These are phyloP conservation scores for Apiospora kogelbergensis DNA, from an alignment of 2,329 filamentous ascomycete genomes.

Conservation along the genomic window DNA sequence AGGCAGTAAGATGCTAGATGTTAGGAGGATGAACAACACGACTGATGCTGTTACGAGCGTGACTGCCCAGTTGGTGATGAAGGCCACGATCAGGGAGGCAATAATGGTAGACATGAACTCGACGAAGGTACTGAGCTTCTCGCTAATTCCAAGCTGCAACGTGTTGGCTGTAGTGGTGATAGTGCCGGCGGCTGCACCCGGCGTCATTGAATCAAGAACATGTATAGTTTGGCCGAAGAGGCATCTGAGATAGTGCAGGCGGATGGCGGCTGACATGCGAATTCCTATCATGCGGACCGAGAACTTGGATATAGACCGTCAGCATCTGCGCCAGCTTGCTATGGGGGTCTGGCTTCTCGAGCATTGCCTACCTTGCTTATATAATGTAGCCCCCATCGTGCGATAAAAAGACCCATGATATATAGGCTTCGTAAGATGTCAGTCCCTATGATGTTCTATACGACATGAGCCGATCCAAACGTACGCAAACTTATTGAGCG, in stretches of 20 bases:
- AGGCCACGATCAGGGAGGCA: conserved; percentile 53
- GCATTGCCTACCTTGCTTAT: conserved; percentile 49
- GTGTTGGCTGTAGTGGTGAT: conserved; percentile 65
- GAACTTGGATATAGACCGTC: conserved; percentile 38
- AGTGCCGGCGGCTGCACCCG: conserved; percentile 60
- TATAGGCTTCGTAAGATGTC: conserved; percentile 49
- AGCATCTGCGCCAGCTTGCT: neutral
- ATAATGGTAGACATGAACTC: conserved; percentile 55
- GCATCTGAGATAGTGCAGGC: conserved; percentile 63
- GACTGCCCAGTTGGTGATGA: conserved; percentile 57
- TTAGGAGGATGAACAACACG: conserved; percentile 54
- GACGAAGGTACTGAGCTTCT: conserved; percentile 60
- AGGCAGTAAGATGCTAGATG: conserved; percentile 50
- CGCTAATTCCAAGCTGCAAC: conserved; percentile 64
- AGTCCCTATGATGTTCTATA: conserved; percentile 8
- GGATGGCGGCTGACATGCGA: conserved; percentile 59
- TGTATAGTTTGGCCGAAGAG: conserved; percentile 67
- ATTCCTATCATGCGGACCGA: conserved; percentile 62
- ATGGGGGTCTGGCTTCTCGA: neutral
- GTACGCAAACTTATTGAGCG: conserved; percentile 46
- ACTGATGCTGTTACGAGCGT: conserved; percentile 59
- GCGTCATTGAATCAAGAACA: conserved; percentile 65
- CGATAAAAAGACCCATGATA: conserved; percentile 71
- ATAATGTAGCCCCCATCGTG: conserved; percentile 63
- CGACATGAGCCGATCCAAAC: conserved; percentile 16